Base-by-base conservation (phyloP, 345 rosid species). In the Boechera retrofracta region DNA sequence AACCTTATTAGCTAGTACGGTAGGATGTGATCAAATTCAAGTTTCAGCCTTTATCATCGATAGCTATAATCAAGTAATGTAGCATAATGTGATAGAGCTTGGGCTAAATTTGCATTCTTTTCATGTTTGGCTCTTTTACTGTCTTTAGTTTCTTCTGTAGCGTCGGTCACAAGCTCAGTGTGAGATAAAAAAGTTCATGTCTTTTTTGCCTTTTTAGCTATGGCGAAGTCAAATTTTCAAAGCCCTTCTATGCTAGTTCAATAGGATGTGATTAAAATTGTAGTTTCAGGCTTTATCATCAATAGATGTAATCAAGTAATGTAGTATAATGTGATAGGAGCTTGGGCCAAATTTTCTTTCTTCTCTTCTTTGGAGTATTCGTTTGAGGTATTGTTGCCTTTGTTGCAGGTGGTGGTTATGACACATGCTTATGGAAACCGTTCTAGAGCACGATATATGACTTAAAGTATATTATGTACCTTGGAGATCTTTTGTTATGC, bases 381-480 rank as follows among this genome's bases (percentile, higher is more conserved):
- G 10, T 16, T 39, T 59, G 39, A 47, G 35, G 66, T 60, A 41
- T 63, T 28, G 69, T 15, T 64, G 51, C 12, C 6, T 9, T 72
- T 32, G 6, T 64, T 86, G 67, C 87, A 89, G 99, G 99, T 92
- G 42, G 92, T 92, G 65, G 98, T 92, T 63, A 73, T 92, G 96
- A 92, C 99, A 13, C 99, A 92, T 85, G 99, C 96, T 2, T 92
- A 95, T 75, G 97, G 97, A 24, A 89, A 86, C 82, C 96, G 93
- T 21, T 77, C 96, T 1, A 96, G 98, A 53, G 91, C 92, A 54
- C 78, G 98, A 81, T 89, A 90, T 84, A 88, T 90, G 97, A 90
- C 97, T 4, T 81, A 94, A 90, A 87, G 97, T 90, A 29, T 94
- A 94, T 84, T 89, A 92, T 74, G 75, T 94, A 26, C 98, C 98